Evolutionary conservation across 139 green algal genomes (phyloP), one percentile per base, ranked within the genome.

Genomic region (Volvox reticuliferus): DNA sequence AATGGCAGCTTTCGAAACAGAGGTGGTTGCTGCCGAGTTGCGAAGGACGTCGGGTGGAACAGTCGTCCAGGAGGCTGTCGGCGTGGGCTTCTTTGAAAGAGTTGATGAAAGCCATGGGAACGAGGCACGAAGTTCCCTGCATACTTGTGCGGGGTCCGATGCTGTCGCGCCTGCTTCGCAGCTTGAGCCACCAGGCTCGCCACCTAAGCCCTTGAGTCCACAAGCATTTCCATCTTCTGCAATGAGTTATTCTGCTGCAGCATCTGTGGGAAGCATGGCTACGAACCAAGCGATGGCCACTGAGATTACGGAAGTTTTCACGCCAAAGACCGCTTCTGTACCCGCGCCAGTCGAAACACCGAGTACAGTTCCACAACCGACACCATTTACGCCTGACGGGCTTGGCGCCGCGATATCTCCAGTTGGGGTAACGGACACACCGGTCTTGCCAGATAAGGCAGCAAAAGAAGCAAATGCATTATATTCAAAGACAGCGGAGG

Each of bases 301-400:
- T 28, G 75, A 81, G 13, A 81, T 81, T 81, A 81, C 75, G 75
- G 75, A 81, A 35, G 33, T 55, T 33, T 81, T 20, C 14, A 81
- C 75, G 32, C 75, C 75, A 20, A 81, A 61, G 32, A 20, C 33
- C 24, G 33, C 75, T 28, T 20, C 75, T 81, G 32, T 5, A 20
- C 24, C 71, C 32, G 30, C 28, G 71, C 14, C 24, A 36, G 16
- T 30, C 6, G 33, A 33, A 55, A 81, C 75, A 26, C 75, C 75
- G 12, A 81, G 33, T 24, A 81, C 75, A 81, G 75, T 30, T 55
- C 14, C 18, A 26, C 14, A 30, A 6, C 32, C 33, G 24, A 19
- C n/a, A 18, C 19, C 30, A 2, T 17, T 24, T 13, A 24, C 30
- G 12, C 32, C 12, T 55, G 30, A 81, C 1, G 32, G 21, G 0